A percentile compares a stretch with the other conserved stretches of the same genome.
phyloP scores from a whole-genome alignment of 805 yeast species.

The Saccharomycopsis sp. region DNA sequence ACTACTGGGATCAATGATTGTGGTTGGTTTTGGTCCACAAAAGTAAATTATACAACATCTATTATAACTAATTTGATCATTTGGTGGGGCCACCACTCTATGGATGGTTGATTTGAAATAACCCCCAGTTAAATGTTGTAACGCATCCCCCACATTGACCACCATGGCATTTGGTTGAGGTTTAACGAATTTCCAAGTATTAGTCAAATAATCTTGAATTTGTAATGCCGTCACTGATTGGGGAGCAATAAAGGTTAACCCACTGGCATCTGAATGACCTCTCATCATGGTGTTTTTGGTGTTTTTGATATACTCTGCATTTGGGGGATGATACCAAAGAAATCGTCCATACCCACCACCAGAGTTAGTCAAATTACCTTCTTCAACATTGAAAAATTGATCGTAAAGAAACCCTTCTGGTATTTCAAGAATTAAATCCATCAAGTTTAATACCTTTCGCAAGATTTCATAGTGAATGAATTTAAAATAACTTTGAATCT shows the following conservation, averaged over 20 bases:
- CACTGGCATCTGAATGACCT: conserved; percentile 32
- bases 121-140: conserved; percentile 30
- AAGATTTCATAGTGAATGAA: conserved; percentile 29
- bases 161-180: conserved; percentile 30
- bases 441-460: conserved; percentile 28
- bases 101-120: conserved; percentile 28
- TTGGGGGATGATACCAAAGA: conserved; percentile 28
- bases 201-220: conserved; percentile 28
- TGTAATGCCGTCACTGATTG: conserved; percentile 33
- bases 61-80: conserved; percentile 23
- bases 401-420: conserved; percentile 35
- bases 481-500: conserved; percentile 31
- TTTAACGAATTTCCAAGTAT: conserved; percentile 30
- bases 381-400: conserved; percentile 26
- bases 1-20: conserved; percentile 26
- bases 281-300: conserved; percentile 34
- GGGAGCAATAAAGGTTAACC: conserved; percentile 31
- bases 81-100: conserved; percentile 28
- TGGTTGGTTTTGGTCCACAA: conserved; percentile 23
- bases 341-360: conserved; percentile 33
- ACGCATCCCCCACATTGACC: conserved; percentile 33
- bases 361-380: conserved; percentile 25
- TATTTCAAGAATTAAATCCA: conserved; percentile 35
- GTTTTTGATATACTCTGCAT: conserved; percentile 23
- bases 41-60: conserved; percentile 27